Percentiles rank a stretch among this genome's conserved stretches.
Conservation (phyloP, 2,329 filamentous ascomycete genomes). For the Parasarocladium wereldwijsianum region DNA sequence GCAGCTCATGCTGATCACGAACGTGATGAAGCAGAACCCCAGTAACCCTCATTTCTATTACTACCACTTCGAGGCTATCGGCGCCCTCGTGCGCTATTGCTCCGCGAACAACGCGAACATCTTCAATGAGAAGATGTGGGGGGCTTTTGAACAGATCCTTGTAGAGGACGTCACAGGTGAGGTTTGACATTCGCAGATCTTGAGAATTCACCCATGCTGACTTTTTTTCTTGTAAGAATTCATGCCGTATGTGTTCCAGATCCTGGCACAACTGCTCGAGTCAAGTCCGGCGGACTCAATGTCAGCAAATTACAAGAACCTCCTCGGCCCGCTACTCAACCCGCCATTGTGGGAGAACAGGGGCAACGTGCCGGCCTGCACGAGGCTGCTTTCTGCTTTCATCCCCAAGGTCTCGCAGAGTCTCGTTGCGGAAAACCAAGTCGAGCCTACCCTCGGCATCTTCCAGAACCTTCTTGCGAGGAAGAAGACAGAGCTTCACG, state of each 20-base stretch:
- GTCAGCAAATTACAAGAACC: slow-evolving; percentile 63
- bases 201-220: slow-evolving; percentile 13
- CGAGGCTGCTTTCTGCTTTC: slow-evolving; percentile 70
- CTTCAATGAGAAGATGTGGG: slow-evolving; percentile 69
- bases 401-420: slow-evolving; percentile 61
- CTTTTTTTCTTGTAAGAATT: slow-evolving; percentile 51
- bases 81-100: slow-evolving; percentile 66
- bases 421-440: slow-evolving; percentile 64
- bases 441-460: slow-evolving; percentile 82
- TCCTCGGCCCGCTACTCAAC: slow-evolving; percentile 65
- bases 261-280: slow-evolving; percentile 83
- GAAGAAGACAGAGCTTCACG: slow-evolving; percentile 73
- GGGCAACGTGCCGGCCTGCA: slow-evolving; percentile 85
- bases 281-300: slow-evolving; percentile 66
- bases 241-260: slow-evolving; percentile 89
- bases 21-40: slow-evolving; percentile 84
- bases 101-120: slow-evolving; percentile 49
- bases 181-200: slow-evolving; percentile 7
- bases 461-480: slow-evolving; percentile 79
- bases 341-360: slow-evolving; percentile 81
- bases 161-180: slow-evolving; percentile 66
- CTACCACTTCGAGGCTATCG: slow-evolving; percentile 91
- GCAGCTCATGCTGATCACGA: slow-evolving; percentile 78
- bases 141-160: slow-evolving; percentile 68
- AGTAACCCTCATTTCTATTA: slow-evolving; percentile 98